Conservation (phyloP, 1,139 yeast genomes). For the Yamadazyma atmosphaerica region DNA sequence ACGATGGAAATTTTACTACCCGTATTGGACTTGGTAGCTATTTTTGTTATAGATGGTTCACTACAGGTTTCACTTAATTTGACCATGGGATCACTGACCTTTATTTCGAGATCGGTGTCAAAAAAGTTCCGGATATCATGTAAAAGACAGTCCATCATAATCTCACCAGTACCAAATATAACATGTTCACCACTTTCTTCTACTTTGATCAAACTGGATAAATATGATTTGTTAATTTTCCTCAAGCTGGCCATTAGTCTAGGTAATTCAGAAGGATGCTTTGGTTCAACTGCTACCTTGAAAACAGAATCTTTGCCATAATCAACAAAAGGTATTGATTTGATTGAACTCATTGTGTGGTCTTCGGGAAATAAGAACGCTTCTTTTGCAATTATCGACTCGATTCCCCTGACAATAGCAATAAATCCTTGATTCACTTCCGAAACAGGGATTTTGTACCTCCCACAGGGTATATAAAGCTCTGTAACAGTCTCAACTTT, state of each 20-base stretch:
- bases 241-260: constrained; percentile 67
- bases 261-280: constrained; percentile 76
- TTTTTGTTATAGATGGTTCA: constrained; percentile 66
- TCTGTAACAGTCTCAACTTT: constrained; percentile 44
- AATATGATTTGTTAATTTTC: constrained; percentile 60
- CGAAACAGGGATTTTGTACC: constrained; percentile 61
- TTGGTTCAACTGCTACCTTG: constrained; percentile 83
- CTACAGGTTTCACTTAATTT: constrained; percentile 77
- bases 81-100: constrained; percentile 83
- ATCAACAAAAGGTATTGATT: constrained; percentile 12
- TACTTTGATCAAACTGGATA: constrained; percentile 64
- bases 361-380: constrained; percentile 27
- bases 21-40: constrained; percentile 55
- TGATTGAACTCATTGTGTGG: constrained; percentile 9
- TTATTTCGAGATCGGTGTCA: constrained; percentile 65
- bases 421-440: constrained; percentile 64
- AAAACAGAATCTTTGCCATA: constrained; percentile 59
- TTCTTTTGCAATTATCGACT: constrained; percentile 17
- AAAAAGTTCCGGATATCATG: constrained; percentile 69
- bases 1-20: constrained; percentile 65
- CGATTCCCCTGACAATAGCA: constrained; percentile 67
- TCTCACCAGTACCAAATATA: constrained; percentile 80
- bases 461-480: constrained; percentile 66
- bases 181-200: constrained; percentile 92
- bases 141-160: constrained; percentile 80